A percentile compares a stretch with the other conserved stretches of the same genome.
phyloP scores from a whole-genome alignment of 2,329 filamentous ascomycete genomes.

The Botrytis cinerea region DNA sequence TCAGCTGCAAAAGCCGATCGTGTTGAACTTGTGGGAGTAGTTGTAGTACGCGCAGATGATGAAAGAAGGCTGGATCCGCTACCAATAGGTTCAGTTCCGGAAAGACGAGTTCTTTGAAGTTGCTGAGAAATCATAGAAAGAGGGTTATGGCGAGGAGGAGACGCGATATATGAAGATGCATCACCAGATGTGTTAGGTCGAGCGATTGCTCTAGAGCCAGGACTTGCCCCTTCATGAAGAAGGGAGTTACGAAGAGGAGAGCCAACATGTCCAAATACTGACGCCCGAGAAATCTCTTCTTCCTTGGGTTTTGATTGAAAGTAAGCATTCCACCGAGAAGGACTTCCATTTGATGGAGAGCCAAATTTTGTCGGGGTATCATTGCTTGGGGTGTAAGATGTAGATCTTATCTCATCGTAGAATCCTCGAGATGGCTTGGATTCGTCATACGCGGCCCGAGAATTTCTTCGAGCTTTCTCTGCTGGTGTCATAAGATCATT shows the following conservation, averaged over 20 bases:
- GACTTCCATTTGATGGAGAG: slow-evolving; percentile 59
- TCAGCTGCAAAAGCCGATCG: slow-evolving; percentile 50
- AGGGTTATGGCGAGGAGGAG: slow-evolving; percentile 45
- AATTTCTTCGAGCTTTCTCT: slow-evolving; percentile 66
- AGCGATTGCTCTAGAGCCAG: slow-evolving; percentile 46
- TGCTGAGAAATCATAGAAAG: slow-evolving; percentile 63
- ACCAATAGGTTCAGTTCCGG: slow-evolving; percentile 46
- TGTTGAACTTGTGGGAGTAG: slow-evolving; percentile 45
- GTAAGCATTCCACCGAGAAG: slow-evolving; percentile 61
- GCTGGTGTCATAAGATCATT: slow-evolving; percentile 67
- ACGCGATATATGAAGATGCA: slow-evolving; percentile 39
- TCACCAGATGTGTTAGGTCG: slow-evolving; percentile 42
- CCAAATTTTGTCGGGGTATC: slow-evolving; percentile 58
- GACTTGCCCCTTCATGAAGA: slow-evolving; percentile 54
- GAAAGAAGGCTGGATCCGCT: slow-evolving; percentile 55
- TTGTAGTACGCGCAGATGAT: slow-evolving; percentile 43
- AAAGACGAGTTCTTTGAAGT: slow-evolving; percentile 59
- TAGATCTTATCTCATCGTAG: slow-evolving; percentile 49
- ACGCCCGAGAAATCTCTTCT: slow-evolving; percentile 49
- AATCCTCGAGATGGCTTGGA: slow-evolving; percentile 51
- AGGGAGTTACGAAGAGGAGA: slow-evolving; percentile 65
- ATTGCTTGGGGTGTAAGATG: slow-evolving; percentile 45
- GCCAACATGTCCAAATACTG: slow-evolving; percentile 66
- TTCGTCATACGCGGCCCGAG: slow-evolving; percentile 58
- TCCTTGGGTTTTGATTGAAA: slow-evolving; percentile 61